Evolutionary conservation across 2,329 filamentous ascomycete genomes (phyloP).

Genomic region (Rugonectria rugulosa): DNA sequence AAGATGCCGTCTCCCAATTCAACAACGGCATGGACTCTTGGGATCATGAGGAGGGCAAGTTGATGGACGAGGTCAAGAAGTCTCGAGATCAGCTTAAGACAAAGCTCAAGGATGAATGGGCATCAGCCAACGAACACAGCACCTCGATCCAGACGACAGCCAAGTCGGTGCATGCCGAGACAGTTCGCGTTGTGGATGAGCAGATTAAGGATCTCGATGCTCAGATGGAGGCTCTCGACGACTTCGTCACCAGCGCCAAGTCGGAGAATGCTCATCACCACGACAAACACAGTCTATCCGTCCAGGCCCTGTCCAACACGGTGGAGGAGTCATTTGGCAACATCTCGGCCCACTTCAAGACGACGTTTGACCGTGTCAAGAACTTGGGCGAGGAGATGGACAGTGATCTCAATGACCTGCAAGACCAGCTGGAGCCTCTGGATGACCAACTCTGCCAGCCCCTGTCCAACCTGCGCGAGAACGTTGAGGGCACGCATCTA

Average conservation of each 20-base stretch:
- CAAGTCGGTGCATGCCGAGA: slow-evolving; percentile 88
- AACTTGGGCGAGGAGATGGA: slow-evolving; percentile 74
- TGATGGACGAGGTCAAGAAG: slow-evolving; percentile 74
- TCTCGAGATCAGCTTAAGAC: slow-evolving; percentile 81
- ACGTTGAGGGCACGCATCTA: slow-evolving; percentile 70
- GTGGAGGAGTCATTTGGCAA: slow-evolving; percentile 77
- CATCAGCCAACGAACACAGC: slow-evolving; percentile 79
- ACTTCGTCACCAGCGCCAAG: slow-evolving; percentile 84
- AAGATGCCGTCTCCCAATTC: slow-evolving; percentile 71
- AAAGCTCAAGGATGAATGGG: slow-evolving; percentile 88
- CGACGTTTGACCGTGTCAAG: slow-evolving; percentile 72
- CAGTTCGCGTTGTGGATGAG: slow-evolving; percentile 85
- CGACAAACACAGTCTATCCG: slow-evolving; percentile 69
- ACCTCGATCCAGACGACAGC: slow-evolving; percentile 84
- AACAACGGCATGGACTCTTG: slow-evolving; percentile 76
- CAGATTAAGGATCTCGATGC: slow-evolving; percentile 86
- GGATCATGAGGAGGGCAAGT: slow-evolving; percentile 71
- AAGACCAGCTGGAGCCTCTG: slow-evolving; percentile 68
- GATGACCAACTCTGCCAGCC: slow-evolving; percentile 69
- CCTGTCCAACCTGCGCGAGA: slow-evolving; percentile 73
- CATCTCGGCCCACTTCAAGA: slow-evolving; percentile 74
- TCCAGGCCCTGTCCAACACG: slow-evolving; percentile 70
- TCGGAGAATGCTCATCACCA: slow-evolving; percentile 83
- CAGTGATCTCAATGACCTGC: slow-evolving; percentile 64
- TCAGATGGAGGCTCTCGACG: slow-evolving; percentile 91